Evolutionary conservation across 768 basidiomycete species (phyloP).

Genomic region (Mycena chlorophos): DNA sequence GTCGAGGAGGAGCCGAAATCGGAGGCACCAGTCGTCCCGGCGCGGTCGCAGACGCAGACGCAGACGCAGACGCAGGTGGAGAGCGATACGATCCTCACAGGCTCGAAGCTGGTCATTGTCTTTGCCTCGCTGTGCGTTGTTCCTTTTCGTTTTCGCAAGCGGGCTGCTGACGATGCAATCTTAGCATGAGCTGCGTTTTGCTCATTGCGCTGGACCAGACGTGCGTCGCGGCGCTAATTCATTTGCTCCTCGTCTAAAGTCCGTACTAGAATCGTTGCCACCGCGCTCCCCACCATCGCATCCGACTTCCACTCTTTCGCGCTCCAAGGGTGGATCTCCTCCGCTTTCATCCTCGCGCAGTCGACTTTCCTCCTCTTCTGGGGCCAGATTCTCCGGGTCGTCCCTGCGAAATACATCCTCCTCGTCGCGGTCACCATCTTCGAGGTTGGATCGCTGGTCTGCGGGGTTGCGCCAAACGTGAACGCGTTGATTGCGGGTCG

Average conservation of each 20-base stretch:
- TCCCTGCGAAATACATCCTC: background rate
- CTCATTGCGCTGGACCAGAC: background rate
- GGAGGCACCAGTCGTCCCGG: no score
- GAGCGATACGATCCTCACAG: background rate
- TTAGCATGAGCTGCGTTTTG: background rate
- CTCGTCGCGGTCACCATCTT: background rate
- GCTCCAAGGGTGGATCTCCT: background rate
- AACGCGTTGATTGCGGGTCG: background rate
- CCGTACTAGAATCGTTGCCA: background rate
- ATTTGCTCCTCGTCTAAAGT: background rate
- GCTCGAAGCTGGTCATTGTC: background rate
- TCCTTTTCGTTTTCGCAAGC: background rate
- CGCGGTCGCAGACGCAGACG: no score
- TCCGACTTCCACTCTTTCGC: background rate
- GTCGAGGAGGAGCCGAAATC: no score
- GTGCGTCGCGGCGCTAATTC: background rate
- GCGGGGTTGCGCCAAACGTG: background rate
- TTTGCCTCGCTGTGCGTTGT: background rate
- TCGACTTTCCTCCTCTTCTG: background rate
- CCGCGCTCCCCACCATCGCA: background rate
- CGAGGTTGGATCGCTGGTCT: background rate
- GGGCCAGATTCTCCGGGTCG: background rate
- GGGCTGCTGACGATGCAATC: background rate
- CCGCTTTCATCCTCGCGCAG: background rate
- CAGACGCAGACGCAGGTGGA: background rate